phyloP scores from a whole-genome alignment of 257 asterid species.

The Nicotiana knightiana region DNA sequence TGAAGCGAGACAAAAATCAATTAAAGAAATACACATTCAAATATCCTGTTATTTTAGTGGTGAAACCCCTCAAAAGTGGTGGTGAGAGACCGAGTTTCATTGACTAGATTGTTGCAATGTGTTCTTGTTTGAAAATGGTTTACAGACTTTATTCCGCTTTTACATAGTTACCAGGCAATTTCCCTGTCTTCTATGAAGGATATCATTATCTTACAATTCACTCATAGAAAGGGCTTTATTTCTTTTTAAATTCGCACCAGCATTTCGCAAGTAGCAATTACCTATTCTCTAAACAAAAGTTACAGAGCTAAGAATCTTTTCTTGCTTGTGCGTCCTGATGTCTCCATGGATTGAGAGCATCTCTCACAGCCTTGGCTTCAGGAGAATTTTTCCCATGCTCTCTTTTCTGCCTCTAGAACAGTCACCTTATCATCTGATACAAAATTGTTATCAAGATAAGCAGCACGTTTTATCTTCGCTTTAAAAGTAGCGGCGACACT shows the following conservation, averaged over 20 bases:
- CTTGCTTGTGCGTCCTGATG: conserved; percentile 36
- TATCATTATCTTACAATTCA: not conserved
- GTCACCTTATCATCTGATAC: conserved; percentile 84
- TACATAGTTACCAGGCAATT: not conserved
- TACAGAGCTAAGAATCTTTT: conserved; percentile 33
- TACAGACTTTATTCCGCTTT: not conserved
- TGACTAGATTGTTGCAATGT: not conserved
- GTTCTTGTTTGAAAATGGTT: not conserved
- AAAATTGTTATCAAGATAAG: conserved; percentile 8
- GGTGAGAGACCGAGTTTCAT: not conserved
- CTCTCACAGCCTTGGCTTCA: conserved; percentile 86
- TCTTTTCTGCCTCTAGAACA: conserved; percentile 70
- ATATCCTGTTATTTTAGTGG: not conserved
- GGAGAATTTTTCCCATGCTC: conserved; percentile 70
- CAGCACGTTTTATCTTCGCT: not conserved
- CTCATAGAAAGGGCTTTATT: not conserved
- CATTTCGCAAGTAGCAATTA: not conserved
- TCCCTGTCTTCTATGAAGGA: not conserved
- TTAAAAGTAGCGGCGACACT: not conserved
- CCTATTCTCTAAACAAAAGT: not conserved
- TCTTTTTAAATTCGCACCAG: not conserved
- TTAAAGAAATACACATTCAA: not conserved
- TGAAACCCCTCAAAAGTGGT: too few species aligned
- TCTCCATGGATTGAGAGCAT: conserved; percentile 91
- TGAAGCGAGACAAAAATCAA: not conserved